Percentiles rank a stretch among this genome's conserved stretches.
Evolutionary conservation across 257 asterid genomes (phyloP).

Genomic region (Ilex asprella): DNA sequence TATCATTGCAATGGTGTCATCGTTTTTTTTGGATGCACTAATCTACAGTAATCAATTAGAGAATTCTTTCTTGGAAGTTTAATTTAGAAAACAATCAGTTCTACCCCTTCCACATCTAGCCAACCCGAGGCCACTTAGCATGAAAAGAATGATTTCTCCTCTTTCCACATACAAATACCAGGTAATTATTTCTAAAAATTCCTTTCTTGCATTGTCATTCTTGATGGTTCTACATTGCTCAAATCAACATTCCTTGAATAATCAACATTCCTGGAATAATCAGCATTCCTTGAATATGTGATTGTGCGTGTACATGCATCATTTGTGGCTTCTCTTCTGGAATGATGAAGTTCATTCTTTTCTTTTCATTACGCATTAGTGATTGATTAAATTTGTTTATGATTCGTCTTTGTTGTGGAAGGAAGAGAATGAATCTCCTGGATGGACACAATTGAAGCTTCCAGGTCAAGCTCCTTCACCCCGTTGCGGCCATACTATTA

Average conservation of each 20-base stretch:
- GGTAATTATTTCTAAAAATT: background rate
- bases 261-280: background rate
- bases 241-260: background rate
- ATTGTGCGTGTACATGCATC: background rate
- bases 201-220: background rate
- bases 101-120: background rate
- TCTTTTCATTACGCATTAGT: constrained; percentile 1
- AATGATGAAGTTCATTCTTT: background rate
- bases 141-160: background rate
- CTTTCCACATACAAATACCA: background rate
- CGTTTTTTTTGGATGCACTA: background rate
- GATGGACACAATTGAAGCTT: constrained; percentile 98
- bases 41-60: background rate
- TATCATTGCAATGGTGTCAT: background rate
- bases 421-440: constrained; percentile 95
- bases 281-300: too few relatives aligned
- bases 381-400: constrained; percentile 11
- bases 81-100: background rate
- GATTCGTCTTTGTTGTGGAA: constrained; percentile 53
- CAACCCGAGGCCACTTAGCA: background rate
- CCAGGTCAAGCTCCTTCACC: constrained; percentile 99
- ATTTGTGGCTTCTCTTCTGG: background rate
- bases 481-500: constrained; percentile 90
- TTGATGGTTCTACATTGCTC: background rate
- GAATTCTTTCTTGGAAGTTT: background rate